Conservation (phyloP, 2,329 filamentous ascomycete genomes). For the Monosporascus sp. region DNA sequence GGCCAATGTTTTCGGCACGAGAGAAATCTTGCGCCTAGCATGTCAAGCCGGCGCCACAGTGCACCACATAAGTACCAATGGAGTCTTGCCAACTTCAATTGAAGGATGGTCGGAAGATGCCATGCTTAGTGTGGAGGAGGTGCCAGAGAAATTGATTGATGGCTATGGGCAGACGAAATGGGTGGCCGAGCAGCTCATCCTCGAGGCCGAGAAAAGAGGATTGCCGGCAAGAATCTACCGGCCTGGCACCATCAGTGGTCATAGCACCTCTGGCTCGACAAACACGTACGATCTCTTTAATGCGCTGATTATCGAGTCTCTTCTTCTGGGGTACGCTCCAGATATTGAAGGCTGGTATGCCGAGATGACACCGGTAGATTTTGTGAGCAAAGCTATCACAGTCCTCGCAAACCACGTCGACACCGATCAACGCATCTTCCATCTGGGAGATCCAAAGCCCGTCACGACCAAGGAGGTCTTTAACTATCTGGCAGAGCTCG, state of each 20-base stretch:
- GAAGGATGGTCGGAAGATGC: constrained; percentile 67
- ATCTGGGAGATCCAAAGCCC: constrained; percentile 68
- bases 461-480: constrained; percentile 64
- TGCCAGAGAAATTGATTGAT: constrained; percentile 62
- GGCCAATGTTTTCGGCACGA: constrained; percentile 74
- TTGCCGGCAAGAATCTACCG: constrained; percentile 67
- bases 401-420: constrained; percentile 61
- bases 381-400: constrained; percentile 69
- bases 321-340: constrained; percentile 65
- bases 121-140: constrained; percentile 61
- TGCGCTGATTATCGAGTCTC: constrained; percentile 70
- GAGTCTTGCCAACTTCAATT: constrained; percentile 65
- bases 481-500: constrained; percentile 56
- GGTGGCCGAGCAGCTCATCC: constrained; percentile 71
- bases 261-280: constrained; percentile 67
- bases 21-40: constrained; percentile 68
- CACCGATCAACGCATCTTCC: constrained; percentile 61
- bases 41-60: constrained; percentile 62
- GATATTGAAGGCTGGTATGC: constrained; percentile 69
- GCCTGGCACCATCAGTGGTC: constrained; percentile 72
- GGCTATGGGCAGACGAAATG: constrained; percentile 79
- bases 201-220: constrained; percentile 62
- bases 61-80: constrained; percentile 76
- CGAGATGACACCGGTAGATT: constrained; percentile 82
- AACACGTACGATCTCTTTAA: constrained; percentile 76